A percentile compares a stretch with the other conserved stretches of the same genome.
phyloP scores from a whole-genome alignment of 2,329 filamentous ascomycete genomes.

The Apiospora aurea region DNA sequence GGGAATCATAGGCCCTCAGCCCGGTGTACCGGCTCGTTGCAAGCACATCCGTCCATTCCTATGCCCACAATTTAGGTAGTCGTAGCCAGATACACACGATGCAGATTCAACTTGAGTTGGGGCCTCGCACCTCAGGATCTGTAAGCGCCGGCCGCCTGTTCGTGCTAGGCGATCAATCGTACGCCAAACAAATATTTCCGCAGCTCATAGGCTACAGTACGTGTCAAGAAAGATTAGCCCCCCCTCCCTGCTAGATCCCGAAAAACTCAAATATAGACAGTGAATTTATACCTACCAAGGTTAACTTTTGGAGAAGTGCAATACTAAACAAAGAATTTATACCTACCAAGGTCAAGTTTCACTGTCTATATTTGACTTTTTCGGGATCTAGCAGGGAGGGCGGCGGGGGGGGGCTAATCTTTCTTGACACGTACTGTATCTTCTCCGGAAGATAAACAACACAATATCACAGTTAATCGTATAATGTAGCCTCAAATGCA shows the following conservation, averaged over 20 bases:
- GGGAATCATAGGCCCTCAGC: conserved; percentile 7
- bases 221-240: no score
- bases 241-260: no score
- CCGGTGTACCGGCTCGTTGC: neutral
- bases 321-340: no score
- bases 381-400: no score
- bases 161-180: neutral
- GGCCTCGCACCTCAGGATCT: neutral
- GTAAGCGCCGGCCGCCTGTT: neutral
- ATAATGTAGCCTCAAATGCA: no score
- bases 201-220: neutral
- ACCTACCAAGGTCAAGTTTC: no score
- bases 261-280: no score
- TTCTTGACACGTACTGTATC: no score
- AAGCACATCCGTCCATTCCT: neutral
- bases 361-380: no score
- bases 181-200: neutral
- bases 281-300: no score
- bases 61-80: neutral
- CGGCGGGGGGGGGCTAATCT: no score
- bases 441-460: neutral
- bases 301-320: no score
- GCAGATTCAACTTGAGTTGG: neutral
- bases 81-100: neutral
- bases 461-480: neutral